A percentile compares a stretch with the other conserved stretches of the same genome.
These are phyloP conservation scores for Trametes punicea DNA, from an alignment of 768 basidiomycete species.

Conservation along the genomic window DNA sequence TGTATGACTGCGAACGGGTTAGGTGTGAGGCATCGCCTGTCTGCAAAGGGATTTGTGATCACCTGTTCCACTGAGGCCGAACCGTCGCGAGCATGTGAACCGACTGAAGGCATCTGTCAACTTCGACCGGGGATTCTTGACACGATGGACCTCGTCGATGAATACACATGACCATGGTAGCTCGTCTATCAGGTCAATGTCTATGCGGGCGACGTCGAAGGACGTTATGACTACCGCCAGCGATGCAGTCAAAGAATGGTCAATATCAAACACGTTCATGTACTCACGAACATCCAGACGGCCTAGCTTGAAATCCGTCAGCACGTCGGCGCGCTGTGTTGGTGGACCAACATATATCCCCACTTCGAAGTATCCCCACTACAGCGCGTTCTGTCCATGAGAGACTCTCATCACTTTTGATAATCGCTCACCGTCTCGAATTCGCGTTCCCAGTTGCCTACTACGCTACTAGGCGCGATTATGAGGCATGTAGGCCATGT, in stretches of 20 bases:
- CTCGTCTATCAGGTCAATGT: slow-evolving; percentile 66
- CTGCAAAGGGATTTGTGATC: slow-evolving; percentile 22
- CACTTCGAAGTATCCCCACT: slow-evolving; percentile 97
- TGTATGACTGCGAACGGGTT: slow-evolving; percentile 52
- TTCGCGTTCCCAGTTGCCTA: slow-evolving; percentile 88
- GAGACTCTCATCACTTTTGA: background rate
- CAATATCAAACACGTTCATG: background rate
- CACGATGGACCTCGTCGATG: slow-evolving; percentile 87
- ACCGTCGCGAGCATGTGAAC: slow-evolving; percentile 62
- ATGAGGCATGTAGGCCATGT: slow-evolving; percentile 89
- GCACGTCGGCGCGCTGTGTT: slow-evolving; percentile 51
- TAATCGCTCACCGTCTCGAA: slow-evolving; percentile 60
- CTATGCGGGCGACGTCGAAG: slow-evolving; percentile 68
- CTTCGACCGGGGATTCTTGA: slow-evolving; percentile 75
- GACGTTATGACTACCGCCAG: slow-evolving; percentile 66
- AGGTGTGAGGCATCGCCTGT: background rate
- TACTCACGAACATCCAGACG: slow-evolving; percentile 78
- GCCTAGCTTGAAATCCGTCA: slow-evolving; percentile 76
- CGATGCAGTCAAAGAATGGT: background rate
- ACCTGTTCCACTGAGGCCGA: slow-evolving; percentile 82
- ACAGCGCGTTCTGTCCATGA: background rate
- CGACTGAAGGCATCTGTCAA: slow-evolving; percentile 67
- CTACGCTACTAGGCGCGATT: slow-evolving; percentile 80
- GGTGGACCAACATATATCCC: slow-evolving; percentile 60
- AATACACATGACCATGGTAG: slow-evolving; percentile 71